phyloP scores from a whole-genome alignment of 1,284 basidiomycete species.

The Dichomitus squalens region DNA sequence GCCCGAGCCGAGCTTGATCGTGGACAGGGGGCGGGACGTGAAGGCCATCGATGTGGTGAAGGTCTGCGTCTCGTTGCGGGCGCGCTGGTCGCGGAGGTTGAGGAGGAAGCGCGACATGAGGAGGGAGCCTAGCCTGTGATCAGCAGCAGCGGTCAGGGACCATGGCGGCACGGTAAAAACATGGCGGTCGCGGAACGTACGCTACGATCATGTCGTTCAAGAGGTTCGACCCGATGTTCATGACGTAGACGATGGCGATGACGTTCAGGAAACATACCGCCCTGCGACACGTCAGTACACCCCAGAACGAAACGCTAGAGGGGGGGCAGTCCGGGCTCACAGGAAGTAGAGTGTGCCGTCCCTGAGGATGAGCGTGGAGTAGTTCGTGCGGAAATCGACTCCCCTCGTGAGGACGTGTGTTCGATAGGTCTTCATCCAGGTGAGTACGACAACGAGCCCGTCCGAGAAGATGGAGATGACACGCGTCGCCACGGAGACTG shows the following conservation, averaged over 20 bases:
- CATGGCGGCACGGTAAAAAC: not conserved
- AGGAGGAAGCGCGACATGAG: constrained; percentile 25
- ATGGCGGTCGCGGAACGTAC: constrained; percentile 1
- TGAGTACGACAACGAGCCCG: constrained; percentile 22
- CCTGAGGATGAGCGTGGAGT: constrained; percentile 13
- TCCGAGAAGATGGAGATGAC: constrained; percentile 20
- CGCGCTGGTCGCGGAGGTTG: constrained; percentile 21
- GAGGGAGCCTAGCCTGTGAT: constrained; percentile 13
- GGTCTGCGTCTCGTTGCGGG: constrained; percentile 1
- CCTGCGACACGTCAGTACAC: not conserved
- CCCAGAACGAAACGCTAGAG: not conserved
- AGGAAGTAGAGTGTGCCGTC: constrained; percentile 23
- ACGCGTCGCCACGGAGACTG: constrained; percentile 20
- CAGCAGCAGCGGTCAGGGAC: not conserved
- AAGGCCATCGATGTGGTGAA: not conserved
- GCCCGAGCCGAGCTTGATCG: not conserved
- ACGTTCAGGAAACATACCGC: constrained; percentile 18
- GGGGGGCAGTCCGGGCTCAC: not conserved
- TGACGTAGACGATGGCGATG: constrained; percentile 16
- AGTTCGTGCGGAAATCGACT: constrained; percentile 8
- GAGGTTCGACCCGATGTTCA: constrained; percentile 15
- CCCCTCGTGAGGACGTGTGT: constrained; percentile 11
- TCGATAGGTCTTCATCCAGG: constrained; percentile 21
- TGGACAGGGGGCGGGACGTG: not conserved
- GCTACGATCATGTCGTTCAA: constrained; percentile 23